Percentiles rank a stretch among this genome's conserved stretches.
Conservation (phyloP, 2,329 filamentous ascomycete species). For the Exophiala calicioides region DNA sequence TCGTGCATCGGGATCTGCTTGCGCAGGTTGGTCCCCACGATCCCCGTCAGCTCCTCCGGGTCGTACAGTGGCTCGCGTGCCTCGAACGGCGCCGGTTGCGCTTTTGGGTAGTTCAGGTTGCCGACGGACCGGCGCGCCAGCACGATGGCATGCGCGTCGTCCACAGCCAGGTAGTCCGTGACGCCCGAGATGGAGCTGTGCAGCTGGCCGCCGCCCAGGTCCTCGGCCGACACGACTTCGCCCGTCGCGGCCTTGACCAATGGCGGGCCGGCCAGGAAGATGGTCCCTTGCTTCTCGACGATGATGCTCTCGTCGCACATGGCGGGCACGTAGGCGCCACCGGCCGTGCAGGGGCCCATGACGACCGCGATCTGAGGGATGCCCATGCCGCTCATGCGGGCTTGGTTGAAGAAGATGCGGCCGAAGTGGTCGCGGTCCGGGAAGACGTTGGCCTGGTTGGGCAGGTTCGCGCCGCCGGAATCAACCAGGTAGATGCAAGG, state of each 20-base stretch:
- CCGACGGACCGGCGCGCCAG: slow-evolving; percentile 79
- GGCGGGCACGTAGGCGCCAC: slow-evolving; percentile 91
- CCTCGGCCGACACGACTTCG: slow-evolving; percentile 86
- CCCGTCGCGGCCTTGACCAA: slow-evolving; percentile 95
- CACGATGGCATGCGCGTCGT: slow-evolving; percentile 87
- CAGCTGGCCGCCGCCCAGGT: slow-evolving; percentile 84
- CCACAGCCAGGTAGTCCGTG: slow-evolving; percentile 90
- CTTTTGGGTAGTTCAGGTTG: slow-evolving; percentile 84
- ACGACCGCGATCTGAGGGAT: slow-evolving; percentile 94
- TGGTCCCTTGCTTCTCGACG: slow-evolving; percentile 91
- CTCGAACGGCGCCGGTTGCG: slow-evolving; percentile 37
- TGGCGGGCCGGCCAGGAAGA: slow-evolving; percentile 92
- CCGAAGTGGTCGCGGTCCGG: slow-evolving; percentile 94
- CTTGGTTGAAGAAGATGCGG: slow-evolving; percentile 97
- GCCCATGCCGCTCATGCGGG: slow-evolving; percentile 81
- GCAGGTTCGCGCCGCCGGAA: slow-evolving; percentile 91
- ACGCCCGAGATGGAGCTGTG: slow-evolving; percentile 91
- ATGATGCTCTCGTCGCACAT: slow-evolving; percentile 99
- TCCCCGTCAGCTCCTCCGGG: slow-evolving; percentile 76
- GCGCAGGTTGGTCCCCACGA: slow-evolving; percentile 86
- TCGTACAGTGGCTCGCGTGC: slow-evolving; percentile 79
- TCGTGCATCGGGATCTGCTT: slow-evolving; percentile 84
- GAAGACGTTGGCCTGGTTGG: slow-evolving; percentile 93
- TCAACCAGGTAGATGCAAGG: slow-evolving; percentile 95
- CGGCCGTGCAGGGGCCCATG: slow-evolving; percentile 96